Evolutionary conservation across 345 rosid genomes (phyloP), one percentile per base, ranked within the genome.

Genomic region (Barbarea vulgaris): DNA sequence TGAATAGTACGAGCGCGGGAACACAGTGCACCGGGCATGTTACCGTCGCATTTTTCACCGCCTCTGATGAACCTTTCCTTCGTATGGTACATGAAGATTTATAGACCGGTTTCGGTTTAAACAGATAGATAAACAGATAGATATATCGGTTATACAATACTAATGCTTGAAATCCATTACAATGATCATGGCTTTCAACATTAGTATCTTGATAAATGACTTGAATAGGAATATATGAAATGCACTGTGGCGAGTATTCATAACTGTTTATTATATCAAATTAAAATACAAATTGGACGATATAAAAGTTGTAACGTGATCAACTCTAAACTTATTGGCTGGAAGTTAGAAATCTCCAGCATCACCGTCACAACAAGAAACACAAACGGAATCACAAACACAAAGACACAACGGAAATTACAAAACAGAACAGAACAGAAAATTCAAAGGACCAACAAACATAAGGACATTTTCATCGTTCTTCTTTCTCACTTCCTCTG

Each of bases 341-440:
- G 79, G 75, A 63, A 63, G 34, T 64, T 70, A 63, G 36, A 34
- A 77, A 53, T 70, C 76, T 70, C 71, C 76, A 70, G 71, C 66
- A 63, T 69, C 80, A 69, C 64, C 70, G 25, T 62, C 51, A 44
- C 70, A 70, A 62, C 70, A 4, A 25, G 17, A 36, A 1, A 28
- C 44, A 58, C 8, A 18, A 52, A 52, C 39, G 10, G 15, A 59
- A 57, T 39, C 27, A 52, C 55, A 69, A 44, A 69, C 64, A 33
- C 48, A 67, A 41, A 50, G 53, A 52, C 68, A 7, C 54, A n/a
- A 68, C 63, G 1, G 18, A 68, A 30, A 33, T 30, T 15, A 60
- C 63, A 69, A 52, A 51, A 61, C 41, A 14, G 10, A 24, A 37
- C 22, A 4, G 5, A 22, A 39, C 58, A 53, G 14, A 3, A 8